Conservation (phyloP, 495 filamentous ascomycete genomes). For the Hypoxylon lienhwacheense region DNA sequence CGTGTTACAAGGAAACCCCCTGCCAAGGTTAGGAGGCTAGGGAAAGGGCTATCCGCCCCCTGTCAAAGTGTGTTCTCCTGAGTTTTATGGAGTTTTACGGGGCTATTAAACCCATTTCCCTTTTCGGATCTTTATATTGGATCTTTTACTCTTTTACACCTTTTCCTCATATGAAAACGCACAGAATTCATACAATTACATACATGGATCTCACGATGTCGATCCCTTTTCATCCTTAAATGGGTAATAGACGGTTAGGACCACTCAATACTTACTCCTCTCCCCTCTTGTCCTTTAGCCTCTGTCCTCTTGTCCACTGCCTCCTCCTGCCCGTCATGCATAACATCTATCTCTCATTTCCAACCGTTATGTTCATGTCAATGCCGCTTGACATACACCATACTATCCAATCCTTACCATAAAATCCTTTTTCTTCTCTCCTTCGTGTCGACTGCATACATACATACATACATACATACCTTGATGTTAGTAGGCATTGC, state of each 20-base stretch:
- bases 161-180: constrained; percentile 1
- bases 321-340: constrained; percentile 3
- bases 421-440: constrained; percentile 7
- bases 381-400: constrained; percentile 19
- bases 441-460: neutral
- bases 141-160: neutral
- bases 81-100: constrained; percentile 23
- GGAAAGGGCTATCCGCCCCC: constrained; percentile 16
- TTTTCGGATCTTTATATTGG: constrained; percentile 5
- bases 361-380: constrained; percentile 15
- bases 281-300: too few relatives aligned
- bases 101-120: too few relatives aligned
- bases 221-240: constrained; percentile 9
- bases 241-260: neutral
- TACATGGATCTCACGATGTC: constrained; percentile 16
- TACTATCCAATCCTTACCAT: constrained; percentile 5
- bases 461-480: too few relatives aligned
- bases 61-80: constrained; percentile 23
- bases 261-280: too few relatives aligned
- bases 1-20: constrained; percentile 13
- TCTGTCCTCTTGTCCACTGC: constrained; percentile 1
- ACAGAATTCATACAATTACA: neutral
- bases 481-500: too few relatives aligned
- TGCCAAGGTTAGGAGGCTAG: constrained; percentile 28
- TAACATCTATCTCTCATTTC: constrained; percentile 28